Evolutionary conservation across 129 eudicot genomes (phyloP), one percentile per base, ranked within the genome.

Genomic region (Lactuca sativa): DNA sequence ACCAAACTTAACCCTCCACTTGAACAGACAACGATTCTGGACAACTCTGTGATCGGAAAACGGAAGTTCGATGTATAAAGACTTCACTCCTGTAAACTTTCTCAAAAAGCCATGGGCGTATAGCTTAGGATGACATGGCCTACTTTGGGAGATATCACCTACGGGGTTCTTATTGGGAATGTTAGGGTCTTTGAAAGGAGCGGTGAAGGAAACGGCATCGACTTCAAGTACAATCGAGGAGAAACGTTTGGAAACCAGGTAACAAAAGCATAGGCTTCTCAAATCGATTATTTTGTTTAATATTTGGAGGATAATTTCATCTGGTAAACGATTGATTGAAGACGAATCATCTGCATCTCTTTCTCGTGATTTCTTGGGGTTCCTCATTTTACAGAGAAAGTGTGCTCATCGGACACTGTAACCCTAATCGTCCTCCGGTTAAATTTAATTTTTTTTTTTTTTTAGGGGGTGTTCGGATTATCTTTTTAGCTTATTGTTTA

Each of bases 1-100:
- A 47, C 74, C 74, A 8, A 56, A 79, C 4, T 31, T 67, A 11
- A 62, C 84, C 41, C 72, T 74, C 87, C 84, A 79, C 51, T 67
- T 62, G 18, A 44, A 64, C 2, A 76, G 30, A 25, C 30, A 72
- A 12, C 33, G 21, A 32, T 64, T 9, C 37, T 78, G 73, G 3
- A 59, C 32, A 43, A 59, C 66, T 55, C 43, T 70, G 5, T 78
- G 78, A 13, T 48, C 61, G 0, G 87, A 61, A 51, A 66, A 67
- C 31, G 72, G 67, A 61, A 64, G 66, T 55, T 75, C 67, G 16
- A 83, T 25, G 30, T 25, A 25, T 25, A 25, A 25, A 25, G 2
- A 25, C 30, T 25, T 63, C 13, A 83, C 64, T 5, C 14, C 25
- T 17, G 9, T 72, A 64, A 83, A 83, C 9, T 75, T 79, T 13